Conservation (phyloP, 2,329 filamentous ascomycete genomes). For the Boeremia lycopersici region DNA sequence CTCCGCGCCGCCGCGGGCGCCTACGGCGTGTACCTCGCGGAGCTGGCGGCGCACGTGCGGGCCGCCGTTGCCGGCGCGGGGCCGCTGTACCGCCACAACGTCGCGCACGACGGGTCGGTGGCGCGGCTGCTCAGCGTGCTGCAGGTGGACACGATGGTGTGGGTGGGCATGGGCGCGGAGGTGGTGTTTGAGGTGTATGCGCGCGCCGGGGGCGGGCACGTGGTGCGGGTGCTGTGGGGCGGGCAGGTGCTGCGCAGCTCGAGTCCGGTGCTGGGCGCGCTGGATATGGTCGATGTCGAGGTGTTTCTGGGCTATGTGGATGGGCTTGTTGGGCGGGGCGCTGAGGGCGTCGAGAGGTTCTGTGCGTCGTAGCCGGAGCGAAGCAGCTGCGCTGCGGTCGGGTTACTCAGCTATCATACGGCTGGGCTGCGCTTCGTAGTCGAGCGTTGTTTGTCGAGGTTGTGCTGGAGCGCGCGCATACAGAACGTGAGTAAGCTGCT, state of each 20-base stretch:
- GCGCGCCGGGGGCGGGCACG: slow-evolving; percentile 41
- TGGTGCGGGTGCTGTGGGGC: slow-evolving; percentile 72
- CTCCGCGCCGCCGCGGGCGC: slow-evolving; percentile 66
- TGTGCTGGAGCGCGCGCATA: neutral
- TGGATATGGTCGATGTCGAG: slow-evolving; percentile 74
- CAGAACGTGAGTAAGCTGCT: slow-evolving; percentile 33
- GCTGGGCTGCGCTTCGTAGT: no score
- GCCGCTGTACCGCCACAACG: slow-evolving; percentile 72
- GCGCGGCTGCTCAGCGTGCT: slow-evolving; percentile 71
- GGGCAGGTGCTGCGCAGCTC: slow-evolving; percentile 71
- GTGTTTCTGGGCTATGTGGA: slow-evolving; percentile 73
- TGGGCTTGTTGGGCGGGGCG: slow-evolving; percentile 65
- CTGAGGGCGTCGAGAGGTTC: slow-evolving; percentile 49
- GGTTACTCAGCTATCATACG: no score
- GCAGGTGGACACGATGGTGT: slow-evolving; percentile 77
- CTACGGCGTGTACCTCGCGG: slow-evolving; percentile 76
- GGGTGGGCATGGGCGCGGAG: slow-evolving; percentile 83
- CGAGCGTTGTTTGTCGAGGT: neutral
- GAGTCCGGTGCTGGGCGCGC: slow-evolving; percentile 67
- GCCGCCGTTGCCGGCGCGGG: slow-evolving; percentile 34
- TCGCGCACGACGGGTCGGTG: slow-evolving; percentile 79
- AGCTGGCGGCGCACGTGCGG: slow-evolving; percentile 71
- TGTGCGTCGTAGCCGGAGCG: slow-evolving; percentile 30
- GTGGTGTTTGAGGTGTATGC: slow-evolving; percentile 74
- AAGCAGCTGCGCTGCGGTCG: no score